Base-by-base conservation (phyloP, 1,139 yeast species). In the Lodderomyces theae region DNA sequence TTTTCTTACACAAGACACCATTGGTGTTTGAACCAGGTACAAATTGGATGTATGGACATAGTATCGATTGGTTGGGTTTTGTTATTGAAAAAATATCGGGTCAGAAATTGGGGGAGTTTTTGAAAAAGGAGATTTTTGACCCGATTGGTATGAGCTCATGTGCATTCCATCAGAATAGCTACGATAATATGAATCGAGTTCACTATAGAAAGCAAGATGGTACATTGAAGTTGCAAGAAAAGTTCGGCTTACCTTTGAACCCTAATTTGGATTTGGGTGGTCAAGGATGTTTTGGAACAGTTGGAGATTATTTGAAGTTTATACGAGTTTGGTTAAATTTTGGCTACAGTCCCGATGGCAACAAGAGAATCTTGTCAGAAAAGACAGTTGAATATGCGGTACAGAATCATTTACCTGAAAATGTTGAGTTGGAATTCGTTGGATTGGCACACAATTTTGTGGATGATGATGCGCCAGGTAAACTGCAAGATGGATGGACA, bases 401-500 rank as follows among this genome's bases (percentile, higher is more conserved):
- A 10, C 38, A 52, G 42, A 64, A 69, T 44, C 70, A 67, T 43
- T 55, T 71, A 39, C 69, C 74, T 0, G 51, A 53, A 1, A 58
- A 56, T 6, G 33, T 59, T 16, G 48, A 45, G 3, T 48, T 61
- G 22, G 53, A 51, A 15, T 56, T 61, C 34, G 39, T 41, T 17
- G 50, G 51, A 8, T 39, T 50, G 30, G 39, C 48, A 4, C 42
- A 41, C 13, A 48, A 45, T 41, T n/a, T 35, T 2, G 29, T 54
- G 16, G 51, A 45, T 10, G 52, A 58, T 19, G 53, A 56, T 26
- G 56, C 53, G n/a, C 47, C 49, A n/a, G 50, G 39, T 7, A 48
- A 44, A 13, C 79, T 81, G 34, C 92, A 92, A 19, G 84, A 82
- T 49, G 97, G 96, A 2, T 90, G 79, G 59, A 80, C 83, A 47